Conservation (phyloP, 1,284 basidiomycete genomes). For the Phellopilus nigrolimitatus region DNA sequence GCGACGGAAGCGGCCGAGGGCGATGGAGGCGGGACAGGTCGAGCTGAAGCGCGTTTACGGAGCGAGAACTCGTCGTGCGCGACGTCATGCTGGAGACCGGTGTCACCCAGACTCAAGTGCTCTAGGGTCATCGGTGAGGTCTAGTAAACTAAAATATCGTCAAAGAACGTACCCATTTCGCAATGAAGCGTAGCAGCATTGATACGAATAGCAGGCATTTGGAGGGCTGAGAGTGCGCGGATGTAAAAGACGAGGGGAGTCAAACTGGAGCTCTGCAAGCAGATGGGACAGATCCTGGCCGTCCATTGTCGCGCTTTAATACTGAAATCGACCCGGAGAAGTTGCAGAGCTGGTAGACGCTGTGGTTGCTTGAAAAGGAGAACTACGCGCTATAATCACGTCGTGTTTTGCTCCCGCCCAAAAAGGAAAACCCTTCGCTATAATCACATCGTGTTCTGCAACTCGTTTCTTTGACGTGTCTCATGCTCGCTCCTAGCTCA, state of each 20-base stretch:
- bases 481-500: too few relatives aligned
- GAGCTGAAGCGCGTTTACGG: not conserved
- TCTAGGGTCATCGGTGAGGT: not conserved
- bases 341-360: not conserved
- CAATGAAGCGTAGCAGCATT: not conserved
- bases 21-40: not conserved
- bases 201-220: constrained; percentile 12
- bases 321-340: not conserved
- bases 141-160: not conserved
- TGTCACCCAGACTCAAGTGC: not conserved
- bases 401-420: too few relatives aligned
- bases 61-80: not conserved
- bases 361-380: not conserved
- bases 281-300: not conserved
- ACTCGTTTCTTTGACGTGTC: too few relatives aligned
- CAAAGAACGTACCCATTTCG: not conserved
- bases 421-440: too few relatives aligned
- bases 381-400: too few relatives aligned
- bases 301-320: not conserved
- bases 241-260: not conserved
- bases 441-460: too few relatives aligned
- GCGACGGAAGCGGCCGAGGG: too few relatives aligned
- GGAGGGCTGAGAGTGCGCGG: not conserved
- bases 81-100: not conserved
- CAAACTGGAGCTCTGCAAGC: not conserved